Percentiles rank a stretch among this genome's conserved stretches.
These are phyloP conservation scores for Abrus pulchellus DNA, from an alignment of 306 rosid genomes.

Conservation along the genomic window DNA sequence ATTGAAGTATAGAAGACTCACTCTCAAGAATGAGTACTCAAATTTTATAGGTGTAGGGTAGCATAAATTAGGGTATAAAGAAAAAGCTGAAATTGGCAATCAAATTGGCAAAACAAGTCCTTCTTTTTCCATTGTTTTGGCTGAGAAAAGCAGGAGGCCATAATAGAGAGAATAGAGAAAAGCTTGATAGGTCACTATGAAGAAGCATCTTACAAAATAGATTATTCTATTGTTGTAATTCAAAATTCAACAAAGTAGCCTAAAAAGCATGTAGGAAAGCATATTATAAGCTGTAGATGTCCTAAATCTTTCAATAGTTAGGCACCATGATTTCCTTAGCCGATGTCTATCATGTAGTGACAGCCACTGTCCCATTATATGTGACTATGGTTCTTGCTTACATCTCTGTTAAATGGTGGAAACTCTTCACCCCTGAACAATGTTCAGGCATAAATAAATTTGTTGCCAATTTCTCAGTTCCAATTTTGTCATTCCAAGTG, in stretches of 20 bases:
- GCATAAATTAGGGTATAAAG: not conserved
- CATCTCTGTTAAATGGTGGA: conserved; percentile 91
- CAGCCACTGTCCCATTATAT: conserved; percentile 89
- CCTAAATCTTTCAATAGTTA: conserved; percentile 47
- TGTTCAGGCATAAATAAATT: conserved; percentile 94
- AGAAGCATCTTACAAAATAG: conserved; percentile 71
- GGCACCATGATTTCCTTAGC: conserved; percentile 72
- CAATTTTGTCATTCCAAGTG: conserved; percentile 87
- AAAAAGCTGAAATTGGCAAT: conserved; percentile 26
- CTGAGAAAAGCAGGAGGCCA: conserved; percentile 47
- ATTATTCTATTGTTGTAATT: conserved; percentile 59
- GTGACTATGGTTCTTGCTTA: conserved; percentile 88
- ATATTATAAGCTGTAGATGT: conserved; percentile 44
- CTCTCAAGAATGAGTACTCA: no score
- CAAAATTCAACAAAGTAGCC: conserved; percentile 59
- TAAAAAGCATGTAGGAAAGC: conserved; percentile 58
- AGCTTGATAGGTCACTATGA: conserved; percentile 57
- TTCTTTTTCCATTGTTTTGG: not conserved
- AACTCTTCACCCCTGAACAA: conserved; percentile 90
- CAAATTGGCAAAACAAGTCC: not conserved
- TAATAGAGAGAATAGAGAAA: conserved; percentile 51
- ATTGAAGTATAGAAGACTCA: no score
- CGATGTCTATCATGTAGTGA: conserved; percentile 81
- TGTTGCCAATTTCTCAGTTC: conserved; percentile 91
- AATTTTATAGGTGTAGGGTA: not conserved